phyloP scores from a whole-genome alignment of 768 basidiomycete genomes.

The Mycena pura region DNA sequence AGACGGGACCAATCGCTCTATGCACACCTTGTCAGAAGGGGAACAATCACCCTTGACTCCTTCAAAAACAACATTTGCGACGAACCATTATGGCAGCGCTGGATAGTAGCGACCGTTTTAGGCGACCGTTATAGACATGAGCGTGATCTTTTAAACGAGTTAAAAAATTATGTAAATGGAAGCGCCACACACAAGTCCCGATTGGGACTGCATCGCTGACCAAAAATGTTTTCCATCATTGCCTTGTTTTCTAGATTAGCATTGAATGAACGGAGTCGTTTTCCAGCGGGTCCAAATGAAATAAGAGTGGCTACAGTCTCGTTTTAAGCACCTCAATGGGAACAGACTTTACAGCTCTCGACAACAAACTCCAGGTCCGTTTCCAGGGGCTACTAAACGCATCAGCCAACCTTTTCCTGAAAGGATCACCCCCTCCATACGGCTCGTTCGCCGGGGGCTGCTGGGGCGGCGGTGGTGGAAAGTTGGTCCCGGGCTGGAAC shows the following conservation, averaged over 20 bases:
- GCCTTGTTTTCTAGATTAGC: slow-evolving; percentile 62
- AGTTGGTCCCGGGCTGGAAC: neutral
- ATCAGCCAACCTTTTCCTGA: neutral
- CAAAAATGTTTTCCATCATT: slow-evolving; percentile 53
- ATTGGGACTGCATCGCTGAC: slow-evolving; percentile 29
- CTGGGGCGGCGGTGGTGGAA: neutral
- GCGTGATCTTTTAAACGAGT: too few species aligned
- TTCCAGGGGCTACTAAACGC: neutral
- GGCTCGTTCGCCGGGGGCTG: neutral
- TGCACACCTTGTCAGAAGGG: slow-evolving; percentile 1
- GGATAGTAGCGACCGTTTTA: slow-evolving; percentile 1
- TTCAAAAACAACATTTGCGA: slow-evolving; percentile 6
- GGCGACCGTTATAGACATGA: too few species aligned
- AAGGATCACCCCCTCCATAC: neutral
- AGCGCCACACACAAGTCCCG: neutral
- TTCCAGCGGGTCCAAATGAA: too few species aligned
- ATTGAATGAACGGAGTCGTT: too few species aligned
- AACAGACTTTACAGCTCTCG: too few species aligned
- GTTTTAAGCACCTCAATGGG: too few species aligned
- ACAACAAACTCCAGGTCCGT: neutral
- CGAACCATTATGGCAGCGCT: slow-evolving; percentile 14
- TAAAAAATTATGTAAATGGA: too few species aligned
- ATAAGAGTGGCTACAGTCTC: too few species aligned
- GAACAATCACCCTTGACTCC: slow-evolving; percentile 18
- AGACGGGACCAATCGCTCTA: slow-evolving; percentile 11